Percentiles rank a stretch among this genome's conserved stretches.
Conservation (phyloP, 2,329 filamentous ascomycete genomes). For the Dichotomopilus funicola region DNA sequence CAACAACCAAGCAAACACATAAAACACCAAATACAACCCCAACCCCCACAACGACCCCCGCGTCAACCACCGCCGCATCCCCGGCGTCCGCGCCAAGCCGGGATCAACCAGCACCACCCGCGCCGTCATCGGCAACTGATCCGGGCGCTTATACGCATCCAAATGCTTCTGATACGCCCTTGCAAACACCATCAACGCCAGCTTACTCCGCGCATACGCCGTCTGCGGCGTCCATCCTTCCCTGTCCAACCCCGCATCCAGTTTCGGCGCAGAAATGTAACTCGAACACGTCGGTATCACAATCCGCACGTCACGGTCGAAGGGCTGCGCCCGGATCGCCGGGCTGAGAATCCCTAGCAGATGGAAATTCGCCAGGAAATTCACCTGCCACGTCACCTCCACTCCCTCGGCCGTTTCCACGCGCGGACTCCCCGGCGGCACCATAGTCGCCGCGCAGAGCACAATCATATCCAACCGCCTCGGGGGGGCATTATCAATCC, state of each 20-base stretch:
- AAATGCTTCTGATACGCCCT: conserved; percentile 90
- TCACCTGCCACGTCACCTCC: conserved; percentile 88
- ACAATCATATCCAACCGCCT: conserved; percentile 86
- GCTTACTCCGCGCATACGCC: conserved; percentile 60
- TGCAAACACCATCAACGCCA: conserved; percentile 85
- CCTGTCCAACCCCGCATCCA: conserved; percentile 42
- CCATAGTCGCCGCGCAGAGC: conserved; percentile 74
- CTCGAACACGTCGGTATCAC: conserved; percentile 81
- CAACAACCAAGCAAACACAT: conserved; percentile 77
- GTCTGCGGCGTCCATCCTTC: conserved; percentile 48
- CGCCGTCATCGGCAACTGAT: conserved; percentile 73
- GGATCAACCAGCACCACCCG: conserved; percentile 85
- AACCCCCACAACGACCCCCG: conserved; percentile 78
- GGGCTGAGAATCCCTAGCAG: conserved; percentile 85
- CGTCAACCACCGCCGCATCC: conserved; percentile 80
- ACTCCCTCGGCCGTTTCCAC: conserved; percentile 68
- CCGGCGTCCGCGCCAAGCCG: conserved; percentile 75
- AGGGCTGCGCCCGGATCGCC: conserved; percentile 81
- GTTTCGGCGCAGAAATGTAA: conserved; percentile 71
- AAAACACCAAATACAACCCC: conserved; percentile 67
- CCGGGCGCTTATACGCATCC: conserved; percentile 74
- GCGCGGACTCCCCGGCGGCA: conserved; percentile 56
- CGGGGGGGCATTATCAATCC: conserved; percentile 92
- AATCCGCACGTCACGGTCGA: conserved; percentile 87
- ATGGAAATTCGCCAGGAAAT: conserved; percentile 94